These are phyloP conservation scores for Telopea speciosissima DNA, from an alignment of 177 flowering plant species.

Conservation along the genomic window DNA sequence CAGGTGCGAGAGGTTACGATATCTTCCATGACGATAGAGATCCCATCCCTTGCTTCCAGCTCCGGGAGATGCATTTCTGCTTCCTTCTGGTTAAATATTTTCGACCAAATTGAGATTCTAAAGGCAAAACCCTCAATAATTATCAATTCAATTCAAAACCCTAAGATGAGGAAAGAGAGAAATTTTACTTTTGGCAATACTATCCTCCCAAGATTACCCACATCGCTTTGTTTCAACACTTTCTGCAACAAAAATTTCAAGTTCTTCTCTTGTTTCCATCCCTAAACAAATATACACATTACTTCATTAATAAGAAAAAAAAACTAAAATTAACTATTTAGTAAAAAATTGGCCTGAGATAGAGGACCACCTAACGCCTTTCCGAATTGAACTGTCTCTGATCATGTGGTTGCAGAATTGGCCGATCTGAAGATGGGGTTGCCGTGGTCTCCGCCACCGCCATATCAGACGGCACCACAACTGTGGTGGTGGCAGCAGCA, in stretches of 20 bases:
- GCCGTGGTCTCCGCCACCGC: too few species aligned
- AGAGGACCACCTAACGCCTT: constrained; percentile 29
- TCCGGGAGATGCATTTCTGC: constrained; percentile 96
- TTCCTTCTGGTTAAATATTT: constrained; percentile 58
- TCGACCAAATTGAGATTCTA: background rate
- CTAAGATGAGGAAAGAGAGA: background rate
- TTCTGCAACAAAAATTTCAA: constrained; percentile 87
- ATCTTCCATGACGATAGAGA: constrained; percentile 88
- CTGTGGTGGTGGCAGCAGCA: background rate
- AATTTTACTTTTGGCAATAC: constrained; percentile 81
- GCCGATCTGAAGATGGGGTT: constrained; percentile 16
- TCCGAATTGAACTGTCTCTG: constrained; percentile 40
- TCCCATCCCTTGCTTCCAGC: constrained; percentile 89
- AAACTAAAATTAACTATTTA: background rate
- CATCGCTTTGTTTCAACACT: constrained; percentile 98
- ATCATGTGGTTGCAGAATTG: constrained; percentile 20
- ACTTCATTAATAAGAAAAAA: background rate
- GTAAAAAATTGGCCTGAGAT: background rate
- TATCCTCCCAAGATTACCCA: constrained; percentile 93
- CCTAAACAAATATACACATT: constrained; percentile 22
- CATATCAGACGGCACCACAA: too few species aligned
- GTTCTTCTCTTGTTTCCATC: constrained; percentile 83
- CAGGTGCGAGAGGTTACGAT: constrained; percentile 91
- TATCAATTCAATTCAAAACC: background rate
- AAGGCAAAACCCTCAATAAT: background rate